Percentiles rank a stretch among this genome's conserved stretches.
Evolutionary conservation across 2,329 filamentous ascomycete genomes (phyloP).

Genomic region (Pseudogymnoascus sp.): DNA sequence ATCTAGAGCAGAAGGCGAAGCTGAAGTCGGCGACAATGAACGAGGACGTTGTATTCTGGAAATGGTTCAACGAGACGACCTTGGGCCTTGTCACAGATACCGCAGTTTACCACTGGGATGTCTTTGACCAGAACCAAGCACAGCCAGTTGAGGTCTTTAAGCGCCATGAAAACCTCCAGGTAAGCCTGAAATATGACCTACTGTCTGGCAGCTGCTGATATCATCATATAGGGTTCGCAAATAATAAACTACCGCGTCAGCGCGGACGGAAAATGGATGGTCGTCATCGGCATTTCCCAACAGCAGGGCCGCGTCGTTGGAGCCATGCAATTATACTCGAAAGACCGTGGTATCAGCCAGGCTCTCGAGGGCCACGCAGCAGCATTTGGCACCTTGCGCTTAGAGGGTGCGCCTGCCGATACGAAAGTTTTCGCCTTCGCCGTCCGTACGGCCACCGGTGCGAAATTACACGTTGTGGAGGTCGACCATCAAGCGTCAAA

Average conservation of each 20-base stretch:
- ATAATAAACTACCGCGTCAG: slow-evolving; percentile 99
- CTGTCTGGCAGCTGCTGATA: slow-evolving; percentile 15
- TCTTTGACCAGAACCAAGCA: slow-evolving; percentile 75
- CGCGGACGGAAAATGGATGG: slow-evolving; percentile 96
- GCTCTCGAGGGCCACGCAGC: slow-evolving; percentile 96
- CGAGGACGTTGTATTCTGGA: slow-evolving; percentile 98
- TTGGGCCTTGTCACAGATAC: slow-evolving; percentile 86
- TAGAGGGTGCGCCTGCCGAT: slow-evolving; percentile 82
- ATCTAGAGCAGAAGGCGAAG: slow-evolving; percentile 86
- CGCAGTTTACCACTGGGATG: slow-evolving; percentile 95
- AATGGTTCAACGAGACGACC: slow-evolving; percentile 89
- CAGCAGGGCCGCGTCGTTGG: slow-evolving; percentile 90
- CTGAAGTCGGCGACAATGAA: slow-evolving; percentile 94
- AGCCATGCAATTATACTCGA: slow-evolving; percentile 95
- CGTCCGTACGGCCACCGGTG: slow-evolving; percentile 78
- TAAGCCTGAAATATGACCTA: slow-evolving; percentile 39
- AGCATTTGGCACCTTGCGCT: slow-evolving; percentile 78
- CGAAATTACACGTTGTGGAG: slow-evolving; percentile 95
- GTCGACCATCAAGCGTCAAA: slow-evolving; percentile 90
- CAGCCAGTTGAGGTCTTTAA: slow-evolving; percentile 88
- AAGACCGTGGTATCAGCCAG: slow-evolving; percentile 92
- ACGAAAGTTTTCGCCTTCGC: slow-evolving; percentile 97
- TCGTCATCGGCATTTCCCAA: slow-evolving; percentile 90
- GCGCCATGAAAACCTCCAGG: slow-evolving; percentile 79
- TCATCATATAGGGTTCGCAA: slow-evolving; percentile 69